phyloP scores from a whole-genome alignment of 345 rosid species.

The Microcos paniculata region DNA sequence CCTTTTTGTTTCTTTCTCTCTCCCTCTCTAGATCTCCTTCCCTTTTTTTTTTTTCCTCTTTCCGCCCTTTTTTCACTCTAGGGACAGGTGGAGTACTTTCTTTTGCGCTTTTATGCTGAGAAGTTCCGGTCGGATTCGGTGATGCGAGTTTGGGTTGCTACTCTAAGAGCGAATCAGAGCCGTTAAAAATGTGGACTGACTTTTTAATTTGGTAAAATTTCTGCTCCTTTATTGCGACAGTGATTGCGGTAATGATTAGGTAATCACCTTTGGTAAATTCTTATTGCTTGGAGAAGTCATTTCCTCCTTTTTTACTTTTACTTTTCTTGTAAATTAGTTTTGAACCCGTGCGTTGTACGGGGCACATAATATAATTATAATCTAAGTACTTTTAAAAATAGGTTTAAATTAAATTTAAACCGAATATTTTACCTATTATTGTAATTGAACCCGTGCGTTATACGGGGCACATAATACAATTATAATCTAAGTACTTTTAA shows the following conservation, averaged over 20 bases:
- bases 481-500: too few relatives aligned
- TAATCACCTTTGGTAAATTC: neutral
- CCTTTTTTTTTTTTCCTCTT: neutral
- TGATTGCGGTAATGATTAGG: neutral
- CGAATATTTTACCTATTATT: neutral
- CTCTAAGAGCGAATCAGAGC: neutral
- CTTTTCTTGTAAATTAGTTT: neutral
- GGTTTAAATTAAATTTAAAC: too few relatives aligned
- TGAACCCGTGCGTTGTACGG: too few relatives aligned
- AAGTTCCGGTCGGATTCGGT: neutral
- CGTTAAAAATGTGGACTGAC: neutral
- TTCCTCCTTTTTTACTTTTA: neutral
- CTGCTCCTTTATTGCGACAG: too few relatives aligned
- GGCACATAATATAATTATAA: too few relatives aligned
- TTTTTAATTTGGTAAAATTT: neutral
- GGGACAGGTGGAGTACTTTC: slow-evolving; percentile 12
- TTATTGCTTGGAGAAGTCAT: neutral
- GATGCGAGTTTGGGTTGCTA: neutral
- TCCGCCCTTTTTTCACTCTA: neutral
- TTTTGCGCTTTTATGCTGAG: neutral
- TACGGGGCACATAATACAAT: too few relatives aligned
- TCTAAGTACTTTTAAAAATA: too few relatives aligned
- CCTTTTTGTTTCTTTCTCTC: neutral
- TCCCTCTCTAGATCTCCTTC: slow-evolving; percentile 21
- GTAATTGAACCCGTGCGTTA: too few relatives aligned